Conservation (phyloP, 2,329 filamentous ascomycete genomes). For the Aschersonia sp. region DNA sequence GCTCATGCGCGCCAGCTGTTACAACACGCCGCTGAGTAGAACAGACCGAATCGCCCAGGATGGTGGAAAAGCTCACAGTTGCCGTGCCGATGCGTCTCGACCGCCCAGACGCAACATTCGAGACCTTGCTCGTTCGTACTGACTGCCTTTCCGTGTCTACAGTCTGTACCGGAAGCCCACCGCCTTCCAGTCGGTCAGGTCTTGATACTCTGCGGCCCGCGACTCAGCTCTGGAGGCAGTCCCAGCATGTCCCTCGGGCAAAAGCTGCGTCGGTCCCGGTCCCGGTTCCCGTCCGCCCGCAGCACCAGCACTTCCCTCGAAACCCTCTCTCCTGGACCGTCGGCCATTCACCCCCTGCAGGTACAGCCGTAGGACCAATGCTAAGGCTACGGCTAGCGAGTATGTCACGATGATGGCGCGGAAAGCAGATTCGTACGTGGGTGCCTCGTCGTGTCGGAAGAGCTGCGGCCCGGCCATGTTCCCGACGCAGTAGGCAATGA, state of each 20-base stretch:
- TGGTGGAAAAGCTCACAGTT: no score
- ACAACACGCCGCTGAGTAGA: no score
- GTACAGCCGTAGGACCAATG: slow-evolving; percentile 29
- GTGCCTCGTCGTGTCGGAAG: slow-evolving; percentile 33
- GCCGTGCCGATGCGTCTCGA: no score
- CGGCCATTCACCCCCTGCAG: slow-evolving; percentile 28
- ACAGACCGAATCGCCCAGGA: no score
- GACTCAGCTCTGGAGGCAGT: slow-evolving; percentile 22
- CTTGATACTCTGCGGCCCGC: slow-evolving; percentile 33
- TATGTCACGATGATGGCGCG: slow-evolving; percentile 42
- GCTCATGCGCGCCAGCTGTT: no score
- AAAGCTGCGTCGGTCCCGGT: slow-evolving; percentile 16
- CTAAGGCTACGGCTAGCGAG: slow-evolving; percentile 29
- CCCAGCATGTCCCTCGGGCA: slow-evolving; percentile 12
- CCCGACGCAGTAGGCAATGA: slow-evolving; percentile 61
- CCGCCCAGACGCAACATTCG: no score
- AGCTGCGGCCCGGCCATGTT: slow-evolving; percentile 56
- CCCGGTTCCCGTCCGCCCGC: slow-evolving; percentile 24
- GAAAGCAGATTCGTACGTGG: slow-evolving; percentile 38
- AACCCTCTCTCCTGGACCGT: slow-evolving; percentile 25
- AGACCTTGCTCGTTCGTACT: no score
- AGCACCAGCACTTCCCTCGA: slow-evolving; percentile 27
- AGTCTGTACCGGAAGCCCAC: slow-evolving; percentile 38
- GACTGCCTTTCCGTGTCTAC: neutral
- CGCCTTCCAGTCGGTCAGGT: slow-evolving; percentile 45